A percentile compares a stretch with the other conserved stretches of the same genome.
phyloP scores from a whole-genome alignment of 768 basidiomycete genomes.

The Macrolepiota fuliginosa region DNA sequence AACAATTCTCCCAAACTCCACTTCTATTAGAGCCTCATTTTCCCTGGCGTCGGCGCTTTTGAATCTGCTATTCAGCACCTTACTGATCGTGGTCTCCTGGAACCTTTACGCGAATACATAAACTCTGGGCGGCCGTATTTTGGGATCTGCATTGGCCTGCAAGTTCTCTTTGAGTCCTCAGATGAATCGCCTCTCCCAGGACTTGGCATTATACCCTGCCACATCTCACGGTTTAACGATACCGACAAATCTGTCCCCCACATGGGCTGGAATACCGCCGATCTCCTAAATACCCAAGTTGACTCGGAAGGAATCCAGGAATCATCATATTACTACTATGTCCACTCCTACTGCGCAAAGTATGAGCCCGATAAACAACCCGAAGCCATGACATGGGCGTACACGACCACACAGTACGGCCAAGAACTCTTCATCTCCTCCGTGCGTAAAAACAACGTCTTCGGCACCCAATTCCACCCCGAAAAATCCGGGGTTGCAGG shows the following conservation, averaged over 20 bases:
- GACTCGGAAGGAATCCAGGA: conserved; percentile 46
- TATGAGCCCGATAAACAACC: conserved; percentile 58
- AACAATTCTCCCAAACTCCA: conserved; percentile 12
- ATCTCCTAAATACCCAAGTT: conserved; percentile 46
- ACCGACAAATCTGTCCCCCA: conserved; percentile 88
- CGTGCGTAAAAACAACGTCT: conserved; percentile 80
- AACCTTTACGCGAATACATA: conserved; percentile 82
- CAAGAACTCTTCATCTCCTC: conserved; percentile 85
- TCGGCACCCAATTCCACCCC: conserved; percentile 95
- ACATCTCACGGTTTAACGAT: conserved; percentile 72
- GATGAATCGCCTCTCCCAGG: conserved; percentile 75
- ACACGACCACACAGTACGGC: conserved; percentile 93
- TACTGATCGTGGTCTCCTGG: conserved; percentile 64
- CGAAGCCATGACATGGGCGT: conserved; percentile 69
- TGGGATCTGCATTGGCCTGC: conserved; percentile 98
- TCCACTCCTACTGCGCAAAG: conserved; percentile 89
- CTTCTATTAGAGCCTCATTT: conserved; percentile 76
- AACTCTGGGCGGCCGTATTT: conserved; percentile 89
- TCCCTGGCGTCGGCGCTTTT: conserved; percentile 96
- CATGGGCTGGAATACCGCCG: conserved; percentile 94
- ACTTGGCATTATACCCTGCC: conserved; percentile 80
- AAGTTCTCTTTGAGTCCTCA: conserved; percentile 88
- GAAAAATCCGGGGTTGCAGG: conserved; percentile 95
- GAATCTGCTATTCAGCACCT: conserved; percentile 84
- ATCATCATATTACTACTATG: conserved; percentile 88